Percentiles rank a stretch among this genome's conserved stretches.
Conservation (phyloP, 371 early-diverging fungal species). For the Saksenaea oblongispora region DNA sequence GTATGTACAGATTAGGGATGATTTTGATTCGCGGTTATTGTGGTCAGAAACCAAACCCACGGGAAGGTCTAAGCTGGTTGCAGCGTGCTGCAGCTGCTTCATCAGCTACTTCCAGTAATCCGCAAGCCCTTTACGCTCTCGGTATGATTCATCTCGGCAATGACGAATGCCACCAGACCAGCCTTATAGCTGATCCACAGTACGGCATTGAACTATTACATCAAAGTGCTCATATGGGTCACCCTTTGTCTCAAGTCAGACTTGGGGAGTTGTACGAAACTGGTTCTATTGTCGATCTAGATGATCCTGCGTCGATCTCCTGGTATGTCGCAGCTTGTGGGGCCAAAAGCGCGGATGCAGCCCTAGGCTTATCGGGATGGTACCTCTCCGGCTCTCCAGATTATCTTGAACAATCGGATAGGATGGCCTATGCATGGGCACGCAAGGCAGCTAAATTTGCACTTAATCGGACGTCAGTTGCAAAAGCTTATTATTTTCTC, state of each 20-base stretch:
- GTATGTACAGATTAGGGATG: constrained; percentile 96
- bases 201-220: constrained; percentile 88
- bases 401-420: constrained; percentile 72
- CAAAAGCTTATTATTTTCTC: constrained; percentile 80
- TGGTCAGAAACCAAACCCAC: constrained; percentile 65
- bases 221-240: constrained; percentile 87
- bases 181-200: constrained; percentile 72
- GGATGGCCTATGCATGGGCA: constrained; percentile 88
- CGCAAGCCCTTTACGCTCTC: constrained; percentile 91
- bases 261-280: constrained; percentile 94
- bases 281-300: constrained; percentile 78
- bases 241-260: constrained; percentile 88
- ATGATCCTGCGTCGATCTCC: constrained; percentile 84
- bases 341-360: constrained; percentile 76
- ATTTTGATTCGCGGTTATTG: constrained; percentile 80
- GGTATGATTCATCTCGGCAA: constrained; percentile 69
- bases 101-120: constrained; percentile 65
- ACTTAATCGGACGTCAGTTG: constrained; percentile 24
- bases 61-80: constrained; percentile 93
- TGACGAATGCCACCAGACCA: constrained; percentile 72
- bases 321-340: constrained; percentile 94
- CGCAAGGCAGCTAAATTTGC: constrained; percentile 65
- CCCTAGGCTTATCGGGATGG: constrained; percentile 85
- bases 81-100: constrained; percentile 88
- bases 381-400: constrained; percentile 81